Conservation (phyloP, 257 asterid genomes). For the Penstemon barbatus region DNA sequence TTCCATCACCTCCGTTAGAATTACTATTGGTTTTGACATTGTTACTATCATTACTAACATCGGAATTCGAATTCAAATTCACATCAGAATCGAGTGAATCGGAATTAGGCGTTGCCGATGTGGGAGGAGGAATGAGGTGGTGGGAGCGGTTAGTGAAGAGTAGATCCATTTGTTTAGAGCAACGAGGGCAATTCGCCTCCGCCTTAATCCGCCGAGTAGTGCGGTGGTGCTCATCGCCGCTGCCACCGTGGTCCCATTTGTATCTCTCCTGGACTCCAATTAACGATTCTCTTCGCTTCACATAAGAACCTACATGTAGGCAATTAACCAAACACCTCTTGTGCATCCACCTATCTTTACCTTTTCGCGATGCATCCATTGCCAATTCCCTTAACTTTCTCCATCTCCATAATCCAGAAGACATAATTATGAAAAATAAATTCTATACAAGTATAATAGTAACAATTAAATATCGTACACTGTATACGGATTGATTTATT, state of each 20-base stretch:
- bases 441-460: background rate
- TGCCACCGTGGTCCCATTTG: slow-evolving; percentile 66
- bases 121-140: slow-evolving; percentile 58
- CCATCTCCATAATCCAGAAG: slow-evolving; percentile 69
- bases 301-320: slow-evolving; percentile 46
- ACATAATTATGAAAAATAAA: no score
- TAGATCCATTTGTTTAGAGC: slow-evolving; percentile 91
- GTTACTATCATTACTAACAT: background rate
- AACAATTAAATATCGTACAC: slow-evolving; percentile 8
- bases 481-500: slow-evolving; percentile 13
- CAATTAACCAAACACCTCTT: slow-evolving; percentile 43
- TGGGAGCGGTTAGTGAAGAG: slow-evolving; percentile 63
- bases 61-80: background rate
- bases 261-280: slow-evolving; percentile 75
- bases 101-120: slow-evolving; percentile 29
- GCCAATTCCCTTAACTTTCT: slow-evolving; percentile 42
- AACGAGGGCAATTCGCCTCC: slow-evolving; percentile 93
- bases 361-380: slow-evolving; percentile 32
- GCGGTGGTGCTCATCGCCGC: slow-evolving; percentile 39
- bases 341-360: slow-evolving; percentile 37
- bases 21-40: slow-evolving; percentile 11
- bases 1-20: slow-evolving; percentile 39
- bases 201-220: slow-evolving; percentile 69
- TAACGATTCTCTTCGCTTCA: slow-evolving; percentile 55
- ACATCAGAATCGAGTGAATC: slow-evolving; percentile 27